Percentiles rank a stretch among this genome's conserved stretches.
phyloP scores from a whole-genome alignment of 2,329 filamentous ascomycete species.

The Fusarium nygamai region DNA sequence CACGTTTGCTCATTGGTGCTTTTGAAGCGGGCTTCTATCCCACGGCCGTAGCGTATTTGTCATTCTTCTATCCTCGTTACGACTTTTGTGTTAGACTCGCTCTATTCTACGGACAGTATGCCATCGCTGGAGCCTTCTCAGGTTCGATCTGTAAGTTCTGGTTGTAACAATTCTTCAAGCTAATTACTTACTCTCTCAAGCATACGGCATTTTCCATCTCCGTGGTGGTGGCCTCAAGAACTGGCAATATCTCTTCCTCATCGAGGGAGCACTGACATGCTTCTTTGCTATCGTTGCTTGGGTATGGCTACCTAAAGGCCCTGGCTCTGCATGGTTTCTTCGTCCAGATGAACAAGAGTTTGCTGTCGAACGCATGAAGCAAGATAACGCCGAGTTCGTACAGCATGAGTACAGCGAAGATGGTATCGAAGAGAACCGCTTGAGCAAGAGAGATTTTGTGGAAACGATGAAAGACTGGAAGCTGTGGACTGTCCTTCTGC shows the following conservation, averaged over 20 bases:
- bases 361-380: constrained; percentile 36
- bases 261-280: constrained; percentile 65
- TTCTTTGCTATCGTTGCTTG: constrained; percentile 42
- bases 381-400: constrained; percentile 40
- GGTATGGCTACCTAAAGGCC: constrained; percentile 40
- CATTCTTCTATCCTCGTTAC: constrained; percentile 41
- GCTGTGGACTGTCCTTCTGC: constrained; percentile 38
- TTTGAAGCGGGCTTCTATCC: constrained; percentile 45
- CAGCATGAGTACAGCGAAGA: constrained; percentile 41
- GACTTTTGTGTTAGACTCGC: constrained; percentile 42
- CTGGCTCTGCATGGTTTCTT: constrained; percentile 43
- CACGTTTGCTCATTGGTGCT: constrained; percentile 41
- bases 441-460: constrained; percentile 37
- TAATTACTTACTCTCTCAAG: constrained; percentile 17
- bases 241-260: constrained; percentile 75
- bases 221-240: constrained; percentile 55
- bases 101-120: constrained; percentile 45
- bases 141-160: constrained; percentile 39
- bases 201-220: constrained; percentile 44
- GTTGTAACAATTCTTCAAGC: background rate
- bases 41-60: constrained; percentile 42
- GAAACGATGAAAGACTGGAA: constrained; percentile 45
- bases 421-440: constrained; percentile 38
- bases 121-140: constrained; percentile 42
- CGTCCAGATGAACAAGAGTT: constrained; percentile 31